These are phyloP conservation scores for Silene conica DNA, from an alignment of 148 eudicot species.

Conservation along the genomic window DNA sequence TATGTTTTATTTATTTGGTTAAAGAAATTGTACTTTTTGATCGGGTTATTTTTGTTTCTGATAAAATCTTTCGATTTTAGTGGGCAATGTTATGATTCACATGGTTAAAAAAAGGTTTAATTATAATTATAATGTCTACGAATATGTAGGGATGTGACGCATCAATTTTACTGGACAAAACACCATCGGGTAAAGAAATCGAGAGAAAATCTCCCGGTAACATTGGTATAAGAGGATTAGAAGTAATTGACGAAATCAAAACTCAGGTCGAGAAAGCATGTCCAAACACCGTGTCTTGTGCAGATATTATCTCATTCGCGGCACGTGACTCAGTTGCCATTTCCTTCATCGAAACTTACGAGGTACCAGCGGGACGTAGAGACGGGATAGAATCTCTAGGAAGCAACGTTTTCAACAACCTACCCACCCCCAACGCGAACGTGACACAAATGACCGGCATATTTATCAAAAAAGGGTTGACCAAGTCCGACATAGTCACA, in stretches of 20 bases:
- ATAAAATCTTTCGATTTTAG: no score
- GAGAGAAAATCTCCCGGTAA: slow-evolving; percentile 31
- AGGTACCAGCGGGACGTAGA: slow-evolving; percentile 25
- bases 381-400: slow-evolving; percentile 29
- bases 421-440: slow-evolving; percentile 21
- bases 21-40: no score
- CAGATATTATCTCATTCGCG: slow-evolving; percentile 33
- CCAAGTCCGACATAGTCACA: slow-evolving; percentile 26
- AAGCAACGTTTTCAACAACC: slow-evolving; percentile 4
- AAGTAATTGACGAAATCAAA: slow-evolving; percentile 37
- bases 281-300: slow-evolving; percentile 40
- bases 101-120: no score
- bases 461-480: slow-evolving; percentile 28
- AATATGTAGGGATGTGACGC: slow-evolving; percentile 48
- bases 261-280: slow-evolving; percentile 29
- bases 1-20: no score
- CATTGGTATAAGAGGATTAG: slow-evolving; percentile 28
- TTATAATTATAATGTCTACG: not conserved
- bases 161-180: slow-evolving; percentile 32
- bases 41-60: no score
- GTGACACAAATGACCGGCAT: slow-evolving; percentile 1
- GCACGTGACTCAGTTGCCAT: slow-evolving; percentile 26
- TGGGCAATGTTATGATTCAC: no score
- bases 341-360: slow-evolving; percentile 14
- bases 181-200: slow-evolving; percentile 18